Conservation (phyloP, 1,139 yeast genomes). For the Yamadazyma aaseri region DNA sequence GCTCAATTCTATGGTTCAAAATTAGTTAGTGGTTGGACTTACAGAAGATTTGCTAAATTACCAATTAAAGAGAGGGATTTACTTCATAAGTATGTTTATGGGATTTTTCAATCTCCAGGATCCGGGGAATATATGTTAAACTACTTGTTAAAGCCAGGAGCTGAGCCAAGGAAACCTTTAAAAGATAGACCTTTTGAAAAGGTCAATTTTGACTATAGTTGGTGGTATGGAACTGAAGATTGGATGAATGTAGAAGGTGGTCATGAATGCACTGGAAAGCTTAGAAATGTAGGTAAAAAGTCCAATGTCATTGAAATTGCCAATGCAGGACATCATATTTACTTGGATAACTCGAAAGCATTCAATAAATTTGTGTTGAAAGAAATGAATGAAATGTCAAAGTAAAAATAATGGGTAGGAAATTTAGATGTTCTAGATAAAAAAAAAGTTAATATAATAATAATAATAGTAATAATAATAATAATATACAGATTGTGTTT, state of each 20-base stretch:
- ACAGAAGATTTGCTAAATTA: conserved; percentile 59
- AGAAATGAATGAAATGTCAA: conserved; percentile 26
- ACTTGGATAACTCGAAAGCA: conserved; percentile 54
- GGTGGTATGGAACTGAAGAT: conserved; percentile 76
- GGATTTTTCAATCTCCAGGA: conserved; percentile 68
- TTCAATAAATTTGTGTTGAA: conserved; percentile 51
- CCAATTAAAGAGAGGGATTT: conserved; percentile 35
- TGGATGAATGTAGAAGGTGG: conserved; percentile 77
- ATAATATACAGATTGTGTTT: too few species aligned
- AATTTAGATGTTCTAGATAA: too few species aligned
- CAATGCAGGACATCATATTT: conserved; percentile 70
- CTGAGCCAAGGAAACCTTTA: conserved; percentile 65
- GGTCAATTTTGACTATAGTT: conserved; percentile 51
- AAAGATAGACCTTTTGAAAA: conserved; percentile 48
- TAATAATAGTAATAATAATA: too few species aligned
- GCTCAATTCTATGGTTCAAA: conserved; percentile 68
- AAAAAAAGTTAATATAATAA: too few species aligned
- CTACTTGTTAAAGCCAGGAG: conserved; percentile 71
- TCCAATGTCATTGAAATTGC: conserved; percentile 48
- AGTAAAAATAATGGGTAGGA: too few species aligned
- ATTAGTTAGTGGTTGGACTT: conserved; percentile 77
- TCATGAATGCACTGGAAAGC: conserved; percentile 33
- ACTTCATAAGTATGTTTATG: conserved; percentile 66
- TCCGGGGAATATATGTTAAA: conserved; percentile 77
- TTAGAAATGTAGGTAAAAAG: conserved; percentile 18